Conservation (phyloP, 495 filamentous ascomycete genomes). For the Aspergillus sparsus region DNA sequence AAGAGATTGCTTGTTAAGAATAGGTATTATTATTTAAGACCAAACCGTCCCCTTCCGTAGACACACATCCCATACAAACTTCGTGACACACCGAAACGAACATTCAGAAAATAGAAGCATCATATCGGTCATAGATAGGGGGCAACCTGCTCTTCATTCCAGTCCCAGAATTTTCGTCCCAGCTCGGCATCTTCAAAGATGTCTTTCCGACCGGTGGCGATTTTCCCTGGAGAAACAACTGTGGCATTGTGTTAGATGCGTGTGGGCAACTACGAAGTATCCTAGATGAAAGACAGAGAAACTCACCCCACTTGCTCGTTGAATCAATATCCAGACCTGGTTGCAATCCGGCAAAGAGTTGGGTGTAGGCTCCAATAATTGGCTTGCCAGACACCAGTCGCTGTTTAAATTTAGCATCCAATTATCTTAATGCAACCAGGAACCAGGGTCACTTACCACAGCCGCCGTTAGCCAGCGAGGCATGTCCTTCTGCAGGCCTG, state of each 20-base stretch:
- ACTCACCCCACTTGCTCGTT: constrained; percentile 9
- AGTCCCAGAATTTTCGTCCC: constrained; percentile 9
- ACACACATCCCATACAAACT: neutral
- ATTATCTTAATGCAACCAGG: no score
- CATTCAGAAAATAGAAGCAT: neutral
- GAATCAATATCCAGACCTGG: neutral
- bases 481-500: constrained; percentile 7
- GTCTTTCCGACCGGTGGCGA: neutral
- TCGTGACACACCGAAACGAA: neutral
- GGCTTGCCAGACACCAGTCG: constrained; percentile 1
- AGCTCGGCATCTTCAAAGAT: constrained; percentile 1
- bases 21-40: no score
- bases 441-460: neutral
- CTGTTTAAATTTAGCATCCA: neutral
- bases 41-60: no score
- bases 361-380: constrained; percentile 6
- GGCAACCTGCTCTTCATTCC: constrained; percentile 13
- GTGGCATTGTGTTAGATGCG: neutral
- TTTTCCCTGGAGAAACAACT: constrained; percentile 4
- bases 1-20: no score
- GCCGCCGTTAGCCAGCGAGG: neutral
- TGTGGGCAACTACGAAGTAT: no score
- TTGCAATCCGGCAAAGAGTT: constrained; percentile 6
- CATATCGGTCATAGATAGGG: neutral
- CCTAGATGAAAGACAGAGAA: neutral